A percentile compares a stretch with the other conserved stretches of the same genome.
Conservation (phyloP, 2,329 filamentous ascomycete species). For the Penicillium sp. region DNA sequence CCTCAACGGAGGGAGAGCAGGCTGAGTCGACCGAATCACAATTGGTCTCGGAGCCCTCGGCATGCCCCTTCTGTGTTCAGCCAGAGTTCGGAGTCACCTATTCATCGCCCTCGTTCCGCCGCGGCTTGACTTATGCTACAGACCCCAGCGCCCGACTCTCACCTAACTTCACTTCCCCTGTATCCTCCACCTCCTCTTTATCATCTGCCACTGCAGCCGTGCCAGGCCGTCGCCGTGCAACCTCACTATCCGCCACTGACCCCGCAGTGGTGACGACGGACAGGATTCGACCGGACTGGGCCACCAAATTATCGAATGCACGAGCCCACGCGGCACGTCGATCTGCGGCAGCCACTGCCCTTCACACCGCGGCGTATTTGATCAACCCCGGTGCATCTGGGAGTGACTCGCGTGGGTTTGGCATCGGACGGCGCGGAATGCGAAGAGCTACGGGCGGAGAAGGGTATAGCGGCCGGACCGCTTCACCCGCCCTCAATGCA, state of each 20-base stretch:
- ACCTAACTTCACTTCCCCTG: conserved; percentile 55
- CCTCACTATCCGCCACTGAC: conserved; percentile 69
- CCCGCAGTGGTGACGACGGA: conserved; percentile 87
- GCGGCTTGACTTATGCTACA: conserved; percentile 64
- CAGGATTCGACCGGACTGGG: conserved; percentile 86
- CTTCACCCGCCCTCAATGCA: conserved; percentile 38
- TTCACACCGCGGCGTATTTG: conserved; percentile 90
- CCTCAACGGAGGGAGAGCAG: conserved; percentile 27
- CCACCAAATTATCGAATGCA: conserved; percentile 75
- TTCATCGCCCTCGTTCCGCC: conserved; percentile 74
- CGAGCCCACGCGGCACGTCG: conserved; percentile 75
- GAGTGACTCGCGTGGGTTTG: conserved; percentile 45
- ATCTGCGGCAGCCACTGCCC: conserved; percentile 82
- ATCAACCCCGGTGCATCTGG: conserved; percentile 51
- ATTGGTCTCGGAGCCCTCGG: conserved; percentile 80
- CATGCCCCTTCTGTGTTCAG: conserved; percentile 90
- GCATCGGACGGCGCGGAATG: conserved; percentile 48
- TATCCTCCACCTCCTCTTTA: conserved; percentile 78
- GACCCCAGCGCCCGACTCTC: conserved; percentile 45
- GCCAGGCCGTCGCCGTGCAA: conserved; percentile 49
- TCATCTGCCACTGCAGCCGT: conserved; percentile 46
- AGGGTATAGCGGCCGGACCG: conserved; percentile 27
- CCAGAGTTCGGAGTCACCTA: conserved; percentile 96
- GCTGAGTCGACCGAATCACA: conserved; percentile 46
- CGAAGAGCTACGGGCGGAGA: conserved; percentile 33